Conservation (phyloP, 2,329 filamentous ascomycete genomes). For the Fusarium palustre region DNA sequence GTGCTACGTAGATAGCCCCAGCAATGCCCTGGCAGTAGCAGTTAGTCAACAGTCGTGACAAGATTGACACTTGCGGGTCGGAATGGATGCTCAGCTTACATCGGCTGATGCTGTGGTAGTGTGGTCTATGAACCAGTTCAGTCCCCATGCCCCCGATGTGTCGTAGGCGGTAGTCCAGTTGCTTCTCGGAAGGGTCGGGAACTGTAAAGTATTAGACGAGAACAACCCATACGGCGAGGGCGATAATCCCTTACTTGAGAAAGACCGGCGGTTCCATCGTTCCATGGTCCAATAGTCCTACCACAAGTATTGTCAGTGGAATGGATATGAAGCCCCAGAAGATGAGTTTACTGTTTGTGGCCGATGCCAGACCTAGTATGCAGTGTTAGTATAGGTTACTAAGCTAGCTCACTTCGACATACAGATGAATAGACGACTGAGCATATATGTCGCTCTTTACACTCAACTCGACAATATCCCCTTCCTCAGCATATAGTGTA, state of each 20-base stretch:
- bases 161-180: slow-evolving; percentile 2
- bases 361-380: neutral
- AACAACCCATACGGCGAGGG: accelerated
- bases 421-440: neutral
- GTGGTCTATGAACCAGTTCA: slow-evolving; percentile 1
- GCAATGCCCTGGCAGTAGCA: neutral
- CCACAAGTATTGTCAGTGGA: neutral
- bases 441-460: neutral
- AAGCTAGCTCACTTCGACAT: neutral
- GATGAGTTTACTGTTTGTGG: neutral
- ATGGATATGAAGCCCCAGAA: neutral
- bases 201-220: neutral
- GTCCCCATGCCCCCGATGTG: neutral
- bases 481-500: neutral
- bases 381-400: neutral
- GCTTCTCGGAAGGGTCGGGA: neutral
- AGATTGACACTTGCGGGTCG: neutral
- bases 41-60: neutral
- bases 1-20: slow-evolving; percentile 2
- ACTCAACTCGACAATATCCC: neutral
- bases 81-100: neutral
- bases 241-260: neutral
- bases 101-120: neutral
- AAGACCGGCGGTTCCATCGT: neutral
- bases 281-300: neutral